phyloP scores from a whole-genome alignment of 2,329 filamentous ascomycete species.

The Colletotrichum sublineola region DNA sequence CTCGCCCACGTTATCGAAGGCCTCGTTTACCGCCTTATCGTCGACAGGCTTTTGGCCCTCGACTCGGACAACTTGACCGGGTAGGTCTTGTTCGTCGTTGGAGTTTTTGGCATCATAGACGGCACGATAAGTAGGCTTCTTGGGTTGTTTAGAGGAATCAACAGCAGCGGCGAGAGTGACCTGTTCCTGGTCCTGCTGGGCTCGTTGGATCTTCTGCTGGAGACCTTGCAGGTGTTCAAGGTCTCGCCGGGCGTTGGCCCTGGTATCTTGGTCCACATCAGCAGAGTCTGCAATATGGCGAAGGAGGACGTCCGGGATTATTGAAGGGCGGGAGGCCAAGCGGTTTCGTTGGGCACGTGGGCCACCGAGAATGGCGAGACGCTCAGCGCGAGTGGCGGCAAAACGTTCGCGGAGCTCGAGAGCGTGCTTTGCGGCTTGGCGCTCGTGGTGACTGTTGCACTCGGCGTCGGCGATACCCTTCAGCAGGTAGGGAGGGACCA shows the following conservation, averaged over 20 bases:
- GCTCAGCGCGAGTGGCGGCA: slow-evolving; percentile 50
- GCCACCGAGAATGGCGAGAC: slow-evolving; percentile 51
- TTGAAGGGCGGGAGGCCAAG: slow-evolving; percentile 28
- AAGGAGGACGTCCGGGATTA: slow-evolving; percentile 15
- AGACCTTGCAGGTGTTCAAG: slow-evolving; percentile 55
- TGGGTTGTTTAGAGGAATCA: slow-evolving; percentile 4
- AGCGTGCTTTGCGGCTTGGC: slow-evolving; percentile 53
- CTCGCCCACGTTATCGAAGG: slow-evolving; percentile 63
- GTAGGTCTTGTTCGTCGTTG: slow-evolving; percentile 54
- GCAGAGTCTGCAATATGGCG: slow-evolving; percentile 18
- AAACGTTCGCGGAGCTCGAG: slow-evolving; percentile 52
- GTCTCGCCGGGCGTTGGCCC: slow-evolving; percentile 53
- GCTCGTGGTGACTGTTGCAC: slow-evolving; percentile 53
- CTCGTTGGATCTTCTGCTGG: slow-evolving; percentile 47
- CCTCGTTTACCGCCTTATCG: slow-evolving; percentile 62
- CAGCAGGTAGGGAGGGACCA: slow-evolving; percentile 63
- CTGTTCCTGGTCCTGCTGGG: slow-evolving; percentile 47
- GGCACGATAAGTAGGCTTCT: slow-evolving; percentile 54
- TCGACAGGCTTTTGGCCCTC: slow-evolving; percentile 57
- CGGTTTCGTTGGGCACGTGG: slow-evolving; percentile 49
- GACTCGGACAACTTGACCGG: slow-evolving; percentile 57
- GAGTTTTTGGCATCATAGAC: slow-evolving; percentile 60
- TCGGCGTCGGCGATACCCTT: slow-evolving; percentile 57
- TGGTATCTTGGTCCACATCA: slow-evolving; percentile 55
- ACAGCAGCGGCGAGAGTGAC: slow-evolving; percentile 41